Base-by-base conservation (phyloP, 805 yeast species). In the Kodamaea nitidulidarum region DNA sequence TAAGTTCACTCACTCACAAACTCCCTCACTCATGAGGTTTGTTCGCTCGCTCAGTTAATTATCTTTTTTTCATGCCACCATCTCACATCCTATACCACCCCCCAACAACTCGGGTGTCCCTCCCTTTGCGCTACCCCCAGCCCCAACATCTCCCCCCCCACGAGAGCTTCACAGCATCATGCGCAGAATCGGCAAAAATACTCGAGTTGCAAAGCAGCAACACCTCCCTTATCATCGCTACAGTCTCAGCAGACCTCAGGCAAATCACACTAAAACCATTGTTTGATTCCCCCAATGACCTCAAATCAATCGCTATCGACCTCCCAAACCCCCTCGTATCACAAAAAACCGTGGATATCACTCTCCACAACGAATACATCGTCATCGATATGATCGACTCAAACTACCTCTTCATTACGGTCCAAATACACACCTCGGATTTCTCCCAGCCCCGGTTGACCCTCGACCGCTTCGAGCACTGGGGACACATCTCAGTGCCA, bases 401-500 rank as follows among this genome's bases (percentile, higher is more conserved):
- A 15, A 58, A 64, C 15, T 81, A 75, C 40, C 57, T 76, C 12
- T 55, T 83, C 16, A 65, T 80, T 29, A 76, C 86, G 0, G 45
- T 80, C 22, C 51, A 58, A 3, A 44, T 84, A 20, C 58, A 63
- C 12, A 45, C 71, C 7, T 49, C 61, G 2, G 70, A 73, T 39
- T 81, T 83, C 45, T 26, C 35, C 4, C 32, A 48, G n/a, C 39
- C 33, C 9, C 15, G 12, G 8, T 46, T 56, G 36, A 36, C 44
- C 10, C 41, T 55, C 34, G 55, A 53, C 28, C 63, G 60, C 25
- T 61, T 75, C 40, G 54, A 56, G 37, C 61, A 72, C 32, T 87
- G 95, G 93, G 78, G 86, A 39, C 70, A 70, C 43, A 76, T 81
- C 39, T 74, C 84, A 6, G 74, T 75, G 26, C 90, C 93, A 1